Conservation (phyloP, 192 early-diverging fungal species). For the Backusella luteola region DNA sequence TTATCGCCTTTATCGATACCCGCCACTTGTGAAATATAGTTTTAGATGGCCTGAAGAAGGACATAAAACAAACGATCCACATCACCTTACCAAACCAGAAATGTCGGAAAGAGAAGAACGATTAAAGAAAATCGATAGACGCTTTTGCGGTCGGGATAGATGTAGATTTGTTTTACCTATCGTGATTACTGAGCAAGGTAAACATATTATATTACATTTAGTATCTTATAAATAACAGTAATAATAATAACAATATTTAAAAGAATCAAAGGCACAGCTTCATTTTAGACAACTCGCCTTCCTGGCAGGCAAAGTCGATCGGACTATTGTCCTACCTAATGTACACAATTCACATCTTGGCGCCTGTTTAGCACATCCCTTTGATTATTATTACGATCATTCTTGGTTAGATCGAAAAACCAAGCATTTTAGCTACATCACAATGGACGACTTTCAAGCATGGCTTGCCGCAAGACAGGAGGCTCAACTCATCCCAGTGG, state of each 20-base stretch:
- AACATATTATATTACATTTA: neutral
- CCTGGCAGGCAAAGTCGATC: constrained; percentile 26
- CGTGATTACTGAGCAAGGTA: constrained; percentile 41
- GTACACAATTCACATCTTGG: constrained; percentile 38
- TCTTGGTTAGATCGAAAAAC: constrained; percentile 33
- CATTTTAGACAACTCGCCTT: constrained; percentile 40
- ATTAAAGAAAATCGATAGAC: constrained; percentile 16
- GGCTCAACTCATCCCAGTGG: constrained; percentile 12
- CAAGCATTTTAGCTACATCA: constrained; percentile 32
- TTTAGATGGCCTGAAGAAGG: constrained; percentile 4
- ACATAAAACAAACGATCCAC: neutral
- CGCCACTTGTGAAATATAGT: constrained; percentile 7
- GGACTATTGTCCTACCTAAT: constrained; percentile 45
- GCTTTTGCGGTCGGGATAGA: constrained; percentile 25
- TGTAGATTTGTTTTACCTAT: constrained; percentile 39
- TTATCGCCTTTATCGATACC: constrained; percentile 4
- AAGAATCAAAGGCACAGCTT: constrained; percentile 46
- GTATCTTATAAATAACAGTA: no score
- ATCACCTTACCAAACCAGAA: neutral
- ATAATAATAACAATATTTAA: neutral
- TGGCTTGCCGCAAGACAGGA: constrained; percentile 26
- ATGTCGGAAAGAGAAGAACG: neutral
- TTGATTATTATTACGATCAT: constrained; percentile 38
- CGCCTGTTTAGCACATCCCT: constrained; percentile 29
- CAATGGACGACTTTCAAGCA: constrained; percentile 23